These are phyloP conservation scores for Mycena pura DNA, from an alignment of 768 basidiomycete genomes.

Conservation along the genomic window DNA sequence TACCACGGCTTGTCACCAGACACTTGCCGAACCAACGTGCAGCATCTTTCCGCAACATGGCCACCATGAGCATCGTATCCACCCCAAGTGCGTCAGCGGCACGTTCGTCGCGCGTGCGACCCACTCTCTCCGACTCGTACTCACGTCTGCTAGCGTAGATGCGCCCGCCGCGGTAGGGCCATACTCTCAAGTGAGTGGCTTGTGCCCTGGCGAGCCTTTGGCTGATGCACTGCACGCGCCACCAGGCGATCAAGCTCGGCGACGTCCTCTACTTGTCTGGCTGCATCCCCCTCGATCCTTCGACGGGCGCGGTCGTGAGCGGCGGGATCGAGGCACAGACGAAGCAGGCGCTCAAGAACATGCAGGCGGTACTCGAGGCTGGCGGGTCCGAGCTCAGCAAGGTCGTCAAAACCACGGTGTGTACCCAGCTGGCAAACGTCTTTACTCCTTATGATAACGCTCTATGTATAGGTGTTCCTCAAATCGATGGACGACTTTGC, in stretches of 20 bases:
- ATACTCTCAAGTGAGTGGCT: slow-evolving; percentile 63
- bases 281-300: slow-evolving; percentile 83
- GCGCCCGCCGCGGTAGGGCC: slow-evolving; percentile 85
- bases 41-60: slow-evolving; percentile 35
- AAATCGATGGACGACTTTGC: slow-evolving; percentile 93
- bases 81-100: slow-evolving; percentile 44
- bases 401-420: slow-evolving; percentile 91
- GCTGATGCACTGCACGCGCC: background rate
- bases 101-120: background rate
- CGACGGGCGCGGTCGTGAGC: slow-evolving; percentile 69
- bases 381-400: slow-evolving; percentile 79
- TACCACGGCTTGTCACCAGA: background rate
- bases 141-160: slow-evolving; percentile 45
- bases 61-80: slow-evolving; percentile 46
- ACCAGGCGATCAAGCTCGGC: slow-evolving; percentile 75
- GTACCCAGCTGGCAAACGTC: slow-evolving; percentile 29
- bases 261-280: slow-evolving; percentile 91
- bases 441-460: background rate
- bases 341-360: slow-evolving; percentile 84
- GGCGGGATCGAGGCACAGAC: slow-evolving; percentile 85
- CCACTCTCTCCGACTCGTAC: background rate
- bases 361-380: slow-evolving; percentile 83
- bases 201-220: background rate
- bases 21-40: background rate
- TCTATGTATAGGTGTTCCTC: slow-evolving; percentile 77